Evolutionary conservation across 208 protist species (phyloP), one percentile per base, ranked within the genome.

Genomic region (Leishmania major): DNA sequence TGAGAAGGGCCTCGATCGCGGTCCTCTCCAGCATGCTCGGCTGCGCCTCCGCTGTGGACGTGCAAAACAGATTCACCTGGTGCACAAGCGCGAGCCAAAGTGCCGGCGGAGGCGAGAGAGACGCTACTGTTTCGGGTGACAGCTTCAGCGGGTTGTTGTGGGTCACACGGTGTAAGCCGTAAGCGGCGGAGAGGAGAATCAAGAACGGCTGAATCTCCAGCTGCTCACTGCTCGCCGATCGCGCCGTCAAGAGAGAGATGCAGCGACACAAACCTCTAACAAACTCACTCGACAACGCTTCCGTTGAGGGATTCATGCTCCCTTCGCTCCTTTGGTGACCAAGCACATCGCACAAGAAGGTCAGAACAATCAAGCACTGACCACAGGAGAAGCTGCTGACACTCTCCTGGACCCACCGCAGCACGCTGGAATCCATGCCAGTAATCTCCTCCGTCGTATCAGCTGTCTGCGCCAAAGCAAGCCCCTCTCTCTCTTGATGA

Each of bases 321-420:
- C 22, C 22, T 25, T 25, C n/a, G 28, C 35, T 40, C 1, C 11
- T 62, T 28, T 76, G 70, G 7, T 78, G 78, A 45, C 73, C 69
- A 25, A 93, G 82, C 4, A 96, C 85, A 53, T 98, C 93, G 67
- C 86, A 93, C 40, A 98, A 77, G 71, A 96, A 92, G 47, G 88
- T 89, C 31, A 93, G 78, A 0, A 96, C 77, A 37, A 96, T 87
- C 19, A 98, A 81, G 47, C 86, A 80, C 84, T 98, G 95, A 0
- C 89, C 90, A 86, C 95, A 96, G 1, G 92, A 92, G 53, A 98
- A 90, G 37, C 28, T 83, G 22, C 59, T 25, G 67, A 69, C 69
- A 69, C 70, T 88, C 17, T 80, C 75, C 25, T 87, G 82, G 45
- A 98, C 78, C 92, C 93, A 96, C 25, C 82, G 70, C 64, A 96